phyloP scores from a whole-genome alignment of 306 rosid species.

The Cucurbita ficifolia region DNA sequence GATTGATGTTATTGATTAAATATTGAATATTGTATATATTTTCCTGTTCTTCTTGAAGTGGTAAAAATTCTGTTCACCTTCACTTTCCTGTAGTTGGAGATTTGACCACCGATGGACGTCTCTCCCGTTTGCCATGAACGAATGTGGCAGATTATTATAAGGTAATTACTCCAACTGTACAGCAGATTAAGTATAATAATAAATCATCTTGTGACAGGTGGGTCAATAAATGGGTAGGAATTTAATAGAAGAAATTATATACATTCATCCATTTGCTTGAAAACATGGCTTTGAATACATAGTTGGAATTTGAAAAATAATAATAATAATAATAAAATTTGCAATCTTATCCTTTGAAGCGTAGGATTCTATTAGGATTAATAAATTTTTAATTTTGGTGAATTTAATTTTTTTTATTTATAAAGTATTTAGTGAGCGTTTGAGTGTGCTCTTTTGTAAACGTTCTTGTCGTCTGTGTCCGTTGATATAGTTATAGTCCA shows the following conservation, averaged over 20 bases:
- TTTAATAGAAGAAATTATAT: neutral
- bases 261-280: neutral
- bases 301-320: neutral
- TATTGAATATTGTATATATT: neutral
- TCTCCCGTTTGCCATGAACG: neutral
- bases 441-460: too few relatives aligned
- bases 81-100: neutral
- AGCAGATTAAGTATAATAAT: neutral
- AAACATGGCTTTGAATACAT: neutral
- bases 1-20: too few relatives aligned
- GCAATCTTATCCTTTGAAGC: constrained; percentile 12
- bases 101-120: neutral
- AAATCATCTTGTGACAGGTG: neutral
- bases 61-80: neutral
- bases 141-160: neutral
- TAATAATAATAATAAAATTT: neutral
- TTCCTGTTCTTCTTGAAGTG: neutral
- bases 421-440: too few relatives aligned
- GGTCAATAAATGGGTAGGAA: neutral
- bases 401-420: neutral
- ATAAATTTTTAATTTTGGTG: too few relatives aligned
- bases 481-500: too few relatives aligned
- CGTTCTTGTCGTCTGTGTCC: too few relatives aligned
- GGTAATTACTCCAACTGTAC: neutral
- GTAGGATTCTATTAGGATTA: constrained; percentile 17